Percentiles rank a stretch among this genome's conserved stretches.
Evolutionary conservation across 495 filamentous ascomycete species (phyloP).

Genomic region (Xylaria intraflava): DNA sequence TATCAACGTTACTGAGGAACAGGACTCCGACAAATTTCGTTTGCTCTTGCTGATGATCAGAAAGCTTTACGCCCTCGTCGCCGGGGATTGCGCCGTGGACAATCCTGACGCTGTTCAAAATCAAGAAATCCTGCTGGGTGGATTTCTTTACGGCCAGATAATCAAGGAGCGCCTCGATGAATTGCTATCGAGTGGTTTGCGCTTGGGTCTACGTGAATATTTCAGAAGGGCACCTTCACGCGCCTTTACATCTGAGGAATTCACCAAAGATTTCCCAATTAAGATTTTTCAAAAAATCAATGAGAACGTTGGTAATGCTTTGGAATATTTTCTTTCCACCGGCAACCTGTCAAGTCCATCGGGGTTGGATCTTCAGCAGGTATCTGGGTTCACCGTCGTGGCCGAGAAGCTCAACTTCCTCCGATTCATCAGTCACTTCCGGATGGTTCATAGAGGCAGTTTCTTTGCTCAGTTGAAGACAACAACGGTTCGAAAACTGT

Average conservation of each 20-base stretch:
- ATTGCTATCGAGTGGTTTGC: constrained; percentile 60
- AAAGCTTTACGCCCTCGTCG: constrained; percentile 87
- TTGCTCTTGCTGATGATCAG: constrained; percentile 93
- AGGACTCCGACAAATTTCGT: constrained; percentile 87
- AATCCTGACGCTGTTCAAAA: constrained; percentile 94
- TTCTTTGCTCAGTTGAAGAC: constrained; percentile 98
- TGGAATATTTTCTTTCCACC: constrained; percentile 95
- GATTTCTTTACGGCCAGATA: constrained; percentile 90
- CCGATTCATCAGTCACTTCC: constrained; percentile 97
- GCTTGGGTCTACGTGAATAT: constrained; percentile 61
- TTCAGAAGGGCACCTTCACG: constrained; percentile 53
- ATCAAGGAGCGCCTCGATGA: constrained; percentile 92
- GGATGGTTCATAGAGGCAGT: constrained; percentile 96
- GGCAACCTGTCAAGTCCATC: constrained; percentile 87
- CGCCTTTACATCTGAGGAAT: constrained; percentile 62
- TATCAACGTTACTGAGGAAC: constrained; percentile 68
- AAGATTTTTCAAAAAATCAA: constrained; percentile 73
- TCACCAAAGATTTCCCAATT: constrained; percentile 67
- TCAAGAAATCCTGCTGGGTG: constrained; percentile 87
- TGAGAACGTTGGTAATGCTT: constrained; percentile 74
- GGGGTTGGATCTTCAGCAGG: constrained; percentile 88
- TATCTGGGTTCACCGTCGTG: constrained; percentile 90
- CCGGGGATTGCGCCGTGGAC: constrained; percentile 84
- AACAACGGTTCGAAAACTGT: constrained; percentile 87
- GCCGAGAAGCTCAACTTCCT: constrained; percentile 99